Evolutionary conservation across 1,139 yeast genomes (phyloP).

Genomic region (Groenewaldozyma auringiensis): DNA sequence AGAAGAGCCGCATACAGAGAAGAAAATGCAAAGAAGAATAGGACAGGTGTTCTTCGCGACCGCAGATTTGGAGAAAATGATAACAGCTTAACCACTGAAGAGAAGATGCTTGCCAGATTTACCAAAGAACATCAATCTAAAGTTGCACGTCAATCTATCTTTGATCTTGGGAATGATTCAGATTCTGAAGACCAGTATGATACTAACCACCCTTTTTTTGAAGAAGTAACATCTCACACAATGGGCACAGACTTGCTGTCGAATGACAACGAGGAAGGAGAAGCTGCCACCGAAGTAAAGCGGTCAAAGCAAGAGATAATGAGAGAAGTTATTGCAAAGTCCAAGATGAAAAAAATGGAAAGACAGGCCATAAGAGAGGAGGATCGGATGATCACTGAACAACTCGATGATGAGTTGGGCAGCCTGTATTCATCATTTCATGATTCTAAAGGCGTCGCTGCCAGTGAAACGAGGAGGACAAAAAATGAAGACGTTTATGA

Average conservation of each 20-base stretch:
- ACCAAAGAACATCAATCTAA: slow-evolving; percentile 67
- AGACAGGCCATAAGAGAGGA: slow-evolving; percentile 73
- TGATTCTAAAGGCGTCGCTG: slow-evolving; percentile 23
- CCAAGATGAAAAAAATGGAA: slow-evolving; percentile 81
- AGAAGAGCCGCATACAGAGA: slow-evolving; percentile 63
- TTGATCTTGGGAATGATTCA: slow-evolving; percentile 70
- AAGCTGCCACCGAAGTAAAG: slow-evolving; percentile 41
- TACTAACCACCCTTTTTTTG: slow-evolving; percentile 41
- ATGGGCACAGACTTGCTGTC: slow-evolving; percentile 27
- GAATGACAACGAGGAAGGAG: slow-evolving; percentile 27
- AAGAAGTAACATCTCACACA: slow-evolving; percentile 16
- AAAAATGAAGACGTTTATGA: slow-evolving; percentile 51
- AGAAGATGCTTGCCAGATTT: slow-evolving; percentile 91
- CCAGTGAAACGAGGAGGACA: slow-evolving; percentile 23
- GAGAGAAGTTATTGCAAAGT: slow-evolving; percentile 94
- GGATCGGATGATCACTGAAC: slow-evolving; percentile 62
- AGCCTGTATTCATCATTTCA: slow-evolving; percentile 27
- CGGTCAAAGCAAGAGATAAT: slow-evolving; percentile 91
- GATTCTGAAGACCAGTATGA: slow-evolving; percentile 41
- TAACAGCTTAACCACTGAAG: slow-evolving; percentile 66
- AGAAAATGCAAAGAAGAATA: slow-evolving; percentile 53
- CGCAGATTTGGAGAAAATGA: slow-evolving; percentile 89
- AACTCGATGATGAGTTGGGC: slow-evolving; percentile 62
- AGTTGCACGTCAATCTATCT: slow-evolving; percentile 40
- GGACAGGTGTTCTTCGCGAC: slow-evolving; percentile 73